phyloP scores from a whole-genome alignment of 192 early-diverging fungal species.

The Cetraspora pellucida region DNA sequence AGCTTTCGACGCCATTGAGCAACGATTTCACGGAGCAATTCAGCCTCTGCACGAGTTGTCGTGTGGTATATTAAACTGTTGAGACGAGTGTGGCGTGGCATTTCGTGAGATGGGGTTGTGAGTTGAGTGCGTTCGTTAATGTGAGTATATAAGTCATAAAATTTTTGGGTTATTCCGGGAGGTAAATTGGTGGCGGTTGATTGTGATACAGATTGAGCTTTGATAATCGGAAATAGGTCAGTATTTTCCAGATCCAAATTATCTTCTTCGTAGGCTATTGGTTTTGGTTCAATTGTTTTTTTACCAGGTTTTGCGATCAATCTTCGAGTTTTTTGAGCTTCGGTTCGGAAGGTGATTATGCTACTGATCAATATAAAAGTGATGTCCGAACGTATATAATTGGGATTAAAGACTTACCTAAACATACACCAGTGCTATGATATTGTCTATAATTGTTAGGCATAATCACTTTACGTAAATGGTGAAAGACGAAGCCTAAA shows the following conservation, averaged over 20 bases:
- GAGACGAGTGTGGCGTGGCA: background rate
- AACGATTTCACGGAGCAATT: background rate
- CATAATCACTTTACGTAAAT: too few relatives aligned
- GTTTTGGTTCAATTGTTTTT: background rate
- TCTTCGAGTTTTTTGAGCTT: background rate
- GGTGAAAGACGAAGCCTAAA: too few relatives aligned
- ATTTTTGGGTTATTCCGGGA: background rate
- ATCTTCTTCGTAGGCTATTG: conserved; percentile 30
- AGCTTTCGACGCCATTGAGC: conserved; percentile 15
- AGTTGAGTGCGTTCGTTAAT: background rate
- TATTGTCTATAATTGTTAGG: background rate
- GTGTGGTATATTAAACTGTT: conserved; percentile 15
- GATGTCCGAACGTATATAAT: background rate
- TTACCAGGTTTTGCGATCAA: background rate
- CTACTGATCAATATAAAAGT: background rate
- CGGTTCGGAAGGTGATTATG: background rate
- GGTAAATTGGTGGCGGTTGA: background rate
- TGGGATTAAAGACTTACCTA: background rate
- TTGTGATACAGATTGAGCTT: background rate
- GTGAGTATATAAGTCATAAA: conserved; percentile 3
- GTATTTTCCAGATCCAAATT: background rate
- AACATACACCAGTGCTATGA: conserved; percentile 18
- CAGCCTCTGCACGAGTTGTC: background rate
- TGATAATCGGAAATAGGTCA: conserved; percentile 2
- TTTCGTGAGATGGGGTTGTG: background rate